Evolutionary conservation across 768 basidiomycete species (phyloP), one percentile per base, ranked within the genome.

Genomic region (Lentinula edodes): DNA sequence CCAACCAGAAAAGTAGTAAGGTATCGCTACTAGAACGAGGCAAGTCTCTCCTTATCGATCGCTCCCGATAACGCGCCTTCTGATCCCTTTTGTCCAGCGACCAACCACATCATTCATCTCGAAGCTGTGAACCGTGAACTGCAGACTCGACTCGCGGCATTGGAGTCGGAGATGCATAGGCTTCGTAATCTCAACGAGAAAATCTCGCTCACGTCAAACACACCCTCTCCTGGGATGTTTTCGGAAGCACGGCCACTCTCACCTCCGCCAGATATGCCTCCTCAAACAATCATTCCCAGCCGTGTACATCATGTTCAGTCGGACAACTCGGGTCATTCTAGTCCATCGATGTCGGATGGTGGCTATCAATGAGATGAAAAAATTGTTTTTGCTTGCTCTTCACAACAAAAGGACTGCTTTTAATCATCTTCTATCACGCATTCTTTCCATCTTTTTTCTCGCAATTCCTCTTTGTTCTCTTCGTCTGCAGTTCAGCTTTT

Each of bases 1-100:
- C 89, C 12, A 93, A 92, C 74, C 91, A 93, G 79, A 92, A 94
- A 77, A 88, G 89, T 72, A 93, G 90, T 77, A 95, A 95, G 71
- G 90, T 93, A 16, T 91, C 90, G 28, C 75, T 95, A 61, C 78
- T 95, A 60, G 93, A 95, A 75, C 82, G 93, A 83, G 91, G 92
- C 93, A 68, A 62, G 82, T 70, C 4, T 63, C 20, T 52, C 60
- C 58, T 66, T 62, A 52, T 61, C 60, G 46, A 59, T 43, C 57
- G 55, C 35, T 23, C 23, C 39, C 61, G 20, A 36, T 41, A 38
- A 28, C 3, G 54, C 54, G 54, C 43, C 54, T 52, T 58, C 54
- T 54, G 18, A 55, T 57, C 42, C 67, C 48, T 39, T 35, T 57
- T 62, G 53, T 64, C 48, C 67, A 93, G 91, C 91, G 28, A 91